Percentiles rank a stretch among this genome's conserved stretches.
phyloP scores from a whole-genome alignment of 768 basidiomycete species.

The Gloeophyllum trabeum region DNA sequence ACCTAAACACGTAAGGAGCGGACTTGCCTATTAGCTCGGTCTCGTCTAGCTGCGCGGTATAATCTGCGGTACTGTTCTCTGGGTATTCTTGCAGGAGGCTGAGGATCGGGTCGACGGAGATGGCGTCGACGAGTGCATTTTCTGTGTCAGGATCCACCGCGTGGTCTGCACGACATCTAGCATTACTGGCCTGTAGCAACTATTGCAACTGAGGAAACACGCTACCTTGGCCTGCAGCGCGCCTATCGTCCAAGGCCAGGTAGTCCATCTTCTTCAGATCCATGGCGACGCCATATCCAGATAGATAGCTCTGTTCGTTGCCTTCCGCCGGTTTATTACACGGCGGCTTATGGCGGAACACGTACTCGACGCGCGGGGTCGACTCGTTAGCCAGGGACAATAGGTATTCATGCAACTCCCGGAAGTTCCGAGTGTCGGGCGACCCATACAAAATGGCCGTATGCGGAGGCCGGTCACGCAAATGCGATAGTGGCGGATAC shows the following conservation, averaged over 20 bases:
- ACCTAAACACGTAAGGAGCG: too few relatives aligned
- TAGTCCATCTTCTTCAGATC: slow-evolving; percentile 98
- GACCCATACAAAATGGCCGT: slow-evolving; percentile 76
- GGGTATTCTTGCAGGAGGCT: slow-evolving; percentile 28
- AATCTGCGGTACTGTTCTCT: slow-evolving; percentile 26
- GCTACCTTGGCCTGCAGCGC: slow-evolving; percentile 19
- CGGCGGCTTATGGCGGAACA: slow-evolving; percentile 61
- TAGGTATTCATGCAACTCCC: slow-evolving; percentile 57
- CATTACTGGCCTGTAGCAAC: too few relatives aligned
- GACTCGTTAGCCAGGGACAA: slow-evolving; percentile 32
- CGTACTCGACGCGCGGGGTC: slow-evolving; percentile 49
- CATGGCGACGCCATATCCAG: slow-evolving; percentile 86
- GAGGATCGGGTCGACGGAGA: slow-evolving; percentile 25
- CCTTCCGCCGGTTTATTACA: slow-evolving; percentile 5
- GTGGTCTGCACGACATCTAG: too few relatives aligned
- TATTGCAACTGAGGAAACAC: too few relatives aligned
- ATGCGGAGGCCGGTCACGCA: slow-evolving; percentile 34
- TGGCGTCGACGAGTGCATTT: slow-evolving; percentile 10
- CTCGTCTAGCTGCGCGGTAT: slow-evolving; percentile 31
- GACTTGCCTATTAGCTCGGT: slow-evolving; percentile 48
- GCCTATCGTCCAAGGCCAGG: slow-evolving; percentile 82
- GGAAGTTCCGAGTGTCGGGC: slow-evolving; percentile 54
- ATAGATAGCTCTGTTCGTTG: slow-evolving; percentile 34
- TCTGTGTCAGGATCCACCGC: too few relatives aligned
- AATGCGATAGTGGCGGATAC: slow-evolving; percentile 35